Conservation (phyloP, 768 basidiomycete species). For the Lentinus tigrinus region DNA sequence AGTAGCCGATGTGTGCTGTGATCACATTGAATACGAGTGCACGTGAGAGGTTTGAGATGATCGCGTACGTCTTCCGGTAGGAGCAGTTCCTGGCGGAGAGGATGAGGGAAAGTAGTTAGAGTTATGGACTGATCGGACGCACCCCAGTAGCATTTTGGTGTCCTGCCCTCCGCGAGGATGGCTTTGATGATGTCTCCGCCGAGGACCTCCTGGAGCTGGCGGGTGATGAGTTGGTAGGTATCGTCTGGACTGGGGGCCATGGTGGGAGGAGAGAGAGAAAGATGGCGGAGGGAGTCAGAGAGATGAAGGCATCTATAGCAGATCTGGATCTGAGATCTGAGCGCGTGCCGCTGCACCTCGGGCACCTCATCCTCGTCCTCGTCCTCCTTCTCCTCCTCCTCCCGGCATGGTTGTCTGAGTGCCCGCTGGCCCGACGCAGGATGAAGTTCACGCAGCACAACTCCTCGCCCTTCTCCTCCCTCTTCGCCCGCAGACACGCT, state of each 20-base stretch:
- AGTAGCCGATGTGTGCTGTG: conserved; percentile 95
- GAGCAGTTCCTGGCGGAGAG: conserved; percentile 71
- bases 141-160: conserved; percentile 93
- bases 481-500: neutral
- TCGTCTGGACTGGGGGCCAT: neutral
- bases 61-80: conserved; percentile 87
- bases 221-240: conserved; percentile 82
- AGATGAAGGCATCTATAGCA: neutral
- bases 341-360: too few relatives aligned
- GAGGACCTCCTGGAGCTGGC: conserved; percentile 84
- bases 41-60: neutral
- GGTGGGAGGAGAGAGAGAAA: neutral
- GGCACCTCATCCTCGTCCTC: too few relatives aligned
- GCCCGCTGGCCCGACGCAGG: too few relatives aligned
- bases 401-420: too few relatives aligned
- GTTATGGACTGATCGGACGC: conserved; percentile 28
- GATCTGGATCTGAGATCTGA: neutral
- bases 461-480: neutral
- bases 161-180: conserved; percentile 72
- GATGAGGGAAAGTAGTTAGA: neutral
- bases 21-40: neutral
- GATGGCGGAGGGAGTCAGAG: neutral
- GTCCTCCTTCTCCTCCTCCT: too few relatives aligned
- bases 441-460: conserved; percentile 6
- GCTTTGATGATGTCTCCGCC: conserved; percentile 82